Evolutionary conservation across 2,329 filamentous ascomycete genomes (phyloP).

Genomic region (Talaromyces verruculosus): DNA sequence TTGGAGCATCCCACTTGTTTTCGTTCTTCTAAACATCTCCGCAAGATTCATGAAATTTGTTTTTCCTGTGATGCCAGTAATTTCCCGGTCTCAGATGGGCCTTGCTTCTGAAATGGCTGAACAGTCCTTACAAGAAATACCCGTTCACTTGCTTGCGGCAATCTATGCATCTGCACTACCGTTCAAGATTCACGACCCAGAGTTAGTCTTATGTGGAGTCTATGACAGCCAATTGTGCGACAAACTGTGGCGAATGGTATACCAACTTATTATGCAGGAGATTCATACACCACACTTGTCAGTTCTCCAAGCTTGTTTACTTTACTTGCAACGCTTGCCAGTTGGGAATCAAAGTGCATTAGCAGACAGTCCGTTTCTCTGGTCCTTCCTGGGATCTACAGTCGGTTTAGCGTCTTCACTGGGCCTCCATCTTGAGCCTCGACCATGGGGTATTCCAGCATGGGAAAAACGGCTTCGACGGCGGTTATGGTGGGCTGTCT

Average conservation of each 20-base stretch:
- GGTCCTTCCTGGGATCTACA: conserved; percentile 40
- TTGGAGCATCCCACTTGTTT: too few relatives aligned
- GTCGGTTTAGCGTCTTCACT: conserved; percentile 37
- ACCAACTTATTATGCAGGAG: conserved; percentile 34
- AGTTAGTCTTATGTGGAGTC: conserved; percentile 31
- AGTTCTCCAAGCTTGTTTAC: conserved; percentile 34
- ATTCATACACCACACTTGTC: conserved; percentile 36
- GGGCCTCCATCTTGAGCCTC: conserved; percentile 40
- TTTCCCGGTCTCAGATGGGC: conserved; percentile 35
- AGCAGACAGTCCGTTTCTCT: conserved; percentile 37
- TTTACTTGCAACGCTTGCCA: conserved; percentile 34
- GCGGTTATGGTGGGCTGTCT: conserved; percentile 44
- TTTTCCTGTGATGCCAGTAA: conserved; percentile 33
- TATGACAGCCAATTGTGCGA: conserved; percentile 30
- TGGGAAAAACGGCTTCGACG: conserved; percentile 42
- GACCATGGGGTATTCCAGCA: conserved; percentile 39
- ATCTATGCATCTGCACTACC: conserved; percentile 37
- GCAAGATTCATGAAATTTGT: conserved; percentile 28
- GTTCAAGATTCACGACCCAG: conserved; percentile 35
- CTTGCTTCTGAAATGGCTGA: conserved; percentile 26
- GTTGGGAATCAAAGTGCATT: conserved; percentile 28
- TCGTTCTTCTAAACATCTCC: not conserved
- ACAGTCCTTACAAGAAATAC: conserved; percentile 26
- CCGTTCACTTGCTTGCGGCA: conserved; percentile 33
- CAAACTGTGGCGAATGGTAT: conserved; percentile 34